Conservation (phyloP, 2,329 filamentous ascomycete species). For the Amauroascus niger region DNA sequence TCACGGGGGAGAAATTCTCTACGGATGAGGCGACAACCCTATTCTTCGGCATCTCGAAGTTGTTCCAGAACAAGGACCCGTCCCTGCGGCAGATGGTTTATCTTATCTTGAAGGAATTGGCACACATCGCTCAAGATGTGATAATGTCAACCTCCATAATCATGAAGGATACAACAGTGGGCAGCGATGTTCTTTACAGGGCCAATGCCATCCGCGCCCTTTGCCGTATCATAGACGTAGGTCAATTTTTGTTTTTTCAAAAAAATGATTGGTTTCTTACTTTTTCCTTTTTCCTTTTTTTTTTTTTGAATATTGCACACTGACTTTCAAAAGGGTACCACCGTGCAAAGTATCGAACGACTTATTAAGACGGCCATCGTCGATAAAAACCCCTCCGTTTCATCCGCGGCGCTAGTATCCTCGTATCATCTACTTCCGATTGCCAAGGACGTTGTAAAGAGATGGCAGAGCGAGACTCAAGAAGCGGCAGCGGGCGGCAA, state of each 20-base stretch:
- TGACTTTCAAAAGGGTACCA: slow-evolving; percentile 57
- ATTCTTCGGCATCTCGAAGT: slow-evolving; percentile 97
- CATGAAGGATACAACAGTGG: slow-evolving; percentile 97
- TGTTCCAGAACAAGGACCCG: slow-evolving; percentile 99
- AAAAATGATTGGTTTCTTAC: too few species aligned
- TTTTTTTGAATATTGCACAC: slow-evolving; percentile 4
- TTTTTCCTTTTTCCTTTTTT: too few species aligned
- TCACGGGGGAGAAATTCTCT: slow-evolving; percentile 94
- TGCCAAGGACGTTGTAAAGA: slow-evolving; percentile 84
- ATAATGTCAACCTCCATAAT: slow-evolving; percentile 99
- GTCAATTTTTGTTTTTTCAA: too few species aligned
- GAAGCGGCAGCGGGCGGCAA: slow-evolving; percentile 88
- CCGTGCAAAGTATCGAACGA: slow-evolving; percentile 93
- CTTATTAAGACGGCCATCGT: slow-evolving; percentile 99
- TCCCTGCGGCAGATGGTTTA: slow-evolving; percentile 98
- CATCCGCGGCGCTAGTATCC: slow-evolving; percentile 88
- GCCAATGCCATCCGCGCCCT: slow-evolving; percentile 93
- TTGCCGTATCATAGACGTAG: slow-evolving; percentile 91
- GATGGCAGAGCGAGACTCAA: slow-evolving; percentile 98
- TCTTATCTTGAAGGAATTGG: slow-evolving; percentile 94
- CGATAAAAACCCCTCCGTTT: slow-evolving; percentile 96
- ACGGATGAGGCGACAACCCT: slow-evolving; percentile 95
- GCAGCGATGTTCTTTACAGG: slow-evolving; percentile 85
- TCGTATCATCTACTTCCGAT: slow-evolving; percentile 97
- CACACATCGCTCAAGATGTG: slow-evolving; percentile 90